Evolutionary conservation across 2,329 filamentous ascomycete species (phyloP), one percentile per base, ranked within the genome.

Genomic region (Lasiodiplodia hormozganensis): DNA sequence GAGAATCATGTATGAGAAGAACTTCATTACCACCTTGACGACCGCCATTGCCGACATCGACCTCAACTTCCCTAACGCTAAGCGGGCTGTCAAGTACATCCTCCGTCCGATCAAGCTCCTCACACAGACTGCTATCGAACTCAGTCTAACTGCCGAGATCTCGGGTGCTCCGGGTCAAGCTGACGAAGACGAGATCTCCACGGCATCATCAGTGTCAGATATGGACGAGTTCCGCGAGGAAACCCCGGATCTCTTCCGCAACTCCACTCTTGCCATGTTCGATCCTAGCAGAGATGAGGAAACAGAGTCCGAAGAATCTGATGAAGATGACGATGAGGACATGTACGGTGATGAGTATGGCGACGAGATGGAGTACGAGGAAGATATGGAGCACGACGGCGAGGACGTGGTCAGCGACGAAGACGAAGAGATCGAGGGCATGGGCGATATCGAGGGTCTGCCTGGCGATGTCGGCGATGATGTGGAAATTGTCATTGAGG

Each of bases 1-100:
- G 40, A 93, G 94, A 72, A 89, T 97, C 70, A 99, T 99, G 96
- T 98, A 97, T 74, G 96, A 99, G 81, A 99, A 98, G 82, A 94
- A 96, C 68, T 97, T 96, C 77, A 90, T 98, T 70, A 88, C 92
- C 28, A 92, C 95, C 58, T 82, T 99, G 69, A 98, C 96, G 2
- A 88, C 90, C 14, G 97, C 96, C 0, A 94, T 99, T 73, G 93
- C 96, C 21, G 96, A 99, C 74, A 91, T 99, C 69, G 96, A 97
- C 77, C 87, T 99, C 70, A 97, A 96, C 73, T 97, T 96, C 79
- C 94, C 95, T 0, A 91, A 92, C 31, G 92, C 96, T 18, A 97
- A 97, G 83, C 89, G 94, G 57, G 94, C 94, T 16, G 93, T 99
- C 75, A 99, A 98, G 82, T 96, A 97, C 79, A 97, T 99, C 65